phyloP scores from a whole-genome alignment of 2,329 filamentous ascomycete genomes.

The Colletotrichum phormii region DNA sequence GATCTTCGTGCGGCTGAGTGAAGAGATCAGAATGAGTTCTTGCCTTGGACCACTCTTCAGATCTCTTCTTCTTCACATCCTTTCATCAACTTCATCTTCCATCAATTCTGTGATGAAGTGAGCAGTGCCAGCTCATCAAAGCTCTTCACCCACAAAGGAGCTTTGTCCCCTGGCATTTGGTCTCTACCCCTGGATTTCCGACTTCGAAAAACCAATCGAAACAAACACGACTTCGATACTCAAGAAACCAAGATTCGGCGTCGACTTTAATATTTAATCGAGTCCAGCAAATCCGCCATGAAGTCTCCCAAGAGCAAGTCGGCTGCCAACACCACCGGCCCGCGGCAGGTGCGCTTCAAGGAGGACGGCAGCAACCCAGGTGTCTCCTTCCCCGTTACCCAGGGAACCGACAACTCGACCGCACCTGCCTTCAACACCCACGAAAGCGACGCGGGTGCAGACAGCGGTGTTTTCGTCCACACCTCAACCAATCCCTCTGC shows the following conservation, averaged over 20 bases:
- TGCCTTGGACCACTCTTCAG: background rate
- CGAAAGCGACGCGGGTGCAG: background rate
- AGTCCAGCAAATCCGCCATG: constrained; percentile 15
- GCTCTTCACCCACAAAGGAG: too few relatives aligned
- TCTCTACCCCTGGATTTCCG: background rate
- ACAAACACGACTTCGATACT: background rate
- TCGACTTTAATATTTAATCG: background rate
- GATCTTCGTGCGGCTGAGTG: constrained; percentile 4
- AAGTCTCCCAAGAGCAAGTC: constrained; percentile 31
- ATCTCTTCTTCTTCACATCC: background rate
- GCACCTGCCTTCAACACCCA: constrained; percentile 20
- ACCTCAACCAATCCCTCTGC: constrained; percentile 31
- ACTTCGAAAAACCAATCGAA: background rate
- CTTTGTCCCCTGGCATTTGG: background rate
- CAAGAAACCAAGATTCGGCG: background rate
- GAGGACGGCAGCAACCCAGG: background rate
- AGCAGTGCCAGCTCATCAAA: background rate
- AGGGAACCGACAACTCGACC: constrained; percentile 8
- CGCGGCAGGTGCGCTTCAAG: constrained; percentile 28
- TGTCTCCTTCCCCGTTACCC: constrained; percentile 17
- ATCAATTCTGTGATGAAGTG: background rate
- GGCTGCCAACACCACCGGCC: constrained; percentile 26
- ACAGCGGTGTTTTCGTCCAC: constrained; percentile 22
- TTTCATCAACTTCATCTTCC: background rate
- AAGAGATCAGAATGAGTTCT: background rate